These are phyloP conservation scores for Sugiyamaella floridensis DNA, from an alignment of 805 yeast genomes.

Conservation along the genomic window DNA sequence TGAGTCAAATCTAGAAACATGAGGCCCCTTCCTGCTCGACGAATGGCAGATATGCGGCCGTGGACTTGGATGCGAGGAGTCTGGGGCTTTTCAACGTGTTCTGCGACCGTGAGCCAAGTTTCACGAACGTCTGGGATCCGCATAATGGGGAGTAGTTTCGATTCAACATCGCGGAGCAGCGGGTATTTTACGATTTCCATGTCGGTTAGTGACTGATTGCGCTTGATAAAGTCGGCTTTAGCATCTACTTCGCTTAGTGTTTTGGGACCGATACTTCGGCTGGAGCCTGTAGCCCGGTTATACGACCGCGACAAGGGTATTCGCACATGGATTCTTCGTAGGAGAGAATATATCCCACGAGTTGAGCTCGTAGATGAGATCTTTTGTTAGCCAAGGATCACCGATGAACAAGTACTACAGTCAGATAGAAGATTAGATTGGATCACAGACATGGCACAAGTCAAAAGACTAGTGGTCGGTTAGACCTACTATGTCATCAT, in stretches of 20 bases:
- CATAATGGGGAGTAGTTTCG: not conserved
- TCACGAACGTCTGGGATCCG: slow-evolving; percentile 10
- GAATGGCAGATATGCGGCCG: slow-evolving; percentile 53
- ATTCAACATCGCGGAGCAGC: slow-evolving; percentile 3
- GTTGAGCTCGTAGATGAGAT: too few species aligned
- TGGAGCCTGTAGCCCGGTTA: not conserved
- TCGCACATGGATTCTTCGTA: not conserved
- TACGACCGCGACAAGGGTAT: not conserved
- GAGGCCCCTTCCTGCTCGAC: slow-evolving; percentile 64
- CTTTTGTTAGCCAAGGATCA: too few species aligned
- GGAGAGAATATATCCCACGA: too few species aligned
- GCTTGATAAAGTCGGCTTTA: slow-evolving; percentile 13
- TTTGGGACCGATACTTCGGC: not conserved
- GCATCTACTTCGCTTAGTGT: slow-evolving; percentile 3
- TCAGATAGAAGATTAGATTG: too few species aligned
- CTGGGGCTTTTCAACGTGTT: not conserved
- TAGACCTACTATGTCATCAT: too few species aligned
- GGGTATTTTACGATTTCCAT: slow-evolving; percentile 10
- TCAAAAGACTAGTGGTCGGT: too few species aligned
- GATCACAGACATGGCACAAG: too few species aligned
- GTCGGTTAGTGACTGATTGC: slow-evolving; percentile 5
- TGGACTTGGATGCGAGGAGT: slow-evolving; percentile 27
- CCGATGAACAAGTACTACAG: too few species aligned
- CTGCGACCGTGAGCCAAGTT: not conserved
- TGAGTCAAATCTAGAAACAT: slow-evolving; percentile 62